These are phyloP conservation scores for Aspergillus phoenicis DNA, from an alignment of 2,329 filamentous ascomycete species.

Conservation along the genomic window DNA sequence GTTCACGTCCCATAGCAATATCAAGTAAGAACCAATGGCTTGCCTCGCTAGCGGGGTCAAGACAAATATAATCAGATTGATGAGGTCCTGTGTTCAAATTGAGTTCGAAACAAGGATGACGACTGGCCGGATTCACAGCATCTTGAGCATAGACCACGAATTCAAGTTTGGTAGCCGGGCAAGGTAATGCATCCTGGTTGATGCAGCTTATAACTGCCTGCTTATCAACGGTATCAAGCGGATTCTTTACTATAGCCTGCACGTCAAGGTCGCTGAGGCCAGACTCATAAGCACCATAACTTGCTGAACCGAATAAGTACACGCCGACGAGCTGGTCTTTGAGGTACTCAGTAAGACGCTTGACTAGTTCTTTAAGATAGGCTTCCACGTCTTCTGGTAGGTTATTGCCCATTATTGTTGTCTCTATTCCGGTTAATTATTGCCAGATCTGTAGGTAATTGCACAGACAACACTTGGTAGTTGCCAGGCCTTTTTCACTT, in stretches of 20 bases:
- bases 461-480: background rate
- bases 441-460: background rate
- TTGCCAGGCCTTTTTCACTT: background rate
- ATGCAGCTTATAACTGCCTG: conserved; percentile 12
- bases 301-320: conserved; percentile 17
- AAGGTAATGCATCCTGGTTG: conserved; percentile 15
- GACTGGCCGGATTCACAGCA: conserved; percentile 12
- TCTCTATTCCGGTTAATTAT: conserved; percentile 6
- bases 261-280: conserved; percentile 15
- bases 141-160: conserved; percentile 18
- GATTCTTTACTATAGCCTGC: conserved; percentile 16
- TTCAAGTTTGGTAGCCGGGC: conserved; percentile 19
- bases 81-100: conserved; percentile 10
- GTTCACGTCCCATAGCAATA: conserved; percentile 20
- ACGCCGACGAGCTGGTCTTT: conserved; percentile 16
- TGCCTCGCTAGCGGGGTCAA: conserved; percentile 18
- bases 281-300: conserved; percentile 17
- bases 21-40: conserved; percentile 20
- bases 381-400: conserved; percentile 11
- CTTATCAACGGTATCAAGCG: conserved; percentile 11
- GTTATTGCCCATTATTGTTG: conserved; percentile 8
- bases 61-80: conserved; percentile 15
- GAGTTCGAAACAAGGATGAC: conserved; percentile 9
- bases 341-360: conserved; percentile 12
- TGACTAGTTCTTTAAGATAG: conserved; percentile 6